phyloP scores from a whole-genome alignment of 257 asterid species.

The Henckelia pumila region DNA sequence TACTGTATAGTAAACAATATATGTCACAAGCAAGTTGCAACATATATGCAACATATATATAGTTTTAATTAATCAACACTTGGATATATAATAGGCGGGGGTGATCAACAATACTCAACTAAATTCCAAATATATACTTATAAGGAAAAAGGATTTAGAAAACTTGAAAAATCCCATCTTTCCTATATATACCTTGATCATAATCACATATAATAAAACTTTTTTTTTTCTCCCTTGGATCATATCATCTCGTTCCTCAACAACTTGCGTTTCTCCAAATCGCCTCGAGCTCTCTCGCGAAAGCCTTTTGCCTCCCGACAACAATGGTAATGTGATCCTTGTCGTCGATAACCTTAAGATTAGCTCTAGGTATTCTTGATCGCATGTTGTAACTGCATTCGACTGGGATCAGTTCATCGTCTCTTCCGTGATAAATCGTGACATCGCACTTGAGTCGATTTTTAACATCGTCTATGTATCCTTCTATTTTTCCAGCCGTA shows the following conservation, averaged over 20 bases:
- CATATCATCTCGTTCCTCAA: neutral
- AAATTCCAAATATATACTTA: constrained; percentile 1
- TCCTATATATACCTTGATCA: constrained; percentile 1
- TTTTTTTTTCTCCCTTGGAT: neutral
- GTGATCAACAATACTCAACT: neutral
- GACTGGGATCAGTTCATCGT: constrained; percentile 80
- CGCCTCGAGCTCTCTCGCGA: constrained; percentile 80
- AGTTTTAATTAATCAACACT: constrained; percentile 1
- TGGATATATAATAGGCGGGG: neutral
- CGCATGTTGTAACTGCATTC: constrained; percentile 80
- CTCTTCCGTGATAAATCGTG: constrained; percentile 63
- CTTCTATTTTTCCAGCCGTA: constrained; percentile 75
- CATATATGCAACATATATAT: too few relatives aligned
- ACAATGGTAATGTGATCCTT: constrained; percentile 91
- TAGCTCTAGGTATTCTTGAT: constrained; percentile 63
- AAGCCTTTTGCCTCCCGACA: constrained; percentile 78
- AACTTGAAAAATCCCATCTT: constrained; percentile 14
- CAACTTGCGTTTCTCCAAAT: constrained; percentile 62
- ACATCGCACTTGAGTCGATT: constrained; percentile 52
- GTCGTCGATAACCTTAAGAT: constrained; percentile 55
- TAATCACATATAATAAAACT: neutral
- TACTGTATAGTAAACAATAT: too few relatives aligned
- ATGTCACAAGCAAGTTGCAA: neutral
- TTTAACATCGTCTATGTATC: constrained; percentile 59
- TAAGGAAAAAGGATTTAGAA: constrained; percentile 10